phyloP scores from a whole-genome alignment of 306 rosid genomes.

The Quercus gilva region DNA sequence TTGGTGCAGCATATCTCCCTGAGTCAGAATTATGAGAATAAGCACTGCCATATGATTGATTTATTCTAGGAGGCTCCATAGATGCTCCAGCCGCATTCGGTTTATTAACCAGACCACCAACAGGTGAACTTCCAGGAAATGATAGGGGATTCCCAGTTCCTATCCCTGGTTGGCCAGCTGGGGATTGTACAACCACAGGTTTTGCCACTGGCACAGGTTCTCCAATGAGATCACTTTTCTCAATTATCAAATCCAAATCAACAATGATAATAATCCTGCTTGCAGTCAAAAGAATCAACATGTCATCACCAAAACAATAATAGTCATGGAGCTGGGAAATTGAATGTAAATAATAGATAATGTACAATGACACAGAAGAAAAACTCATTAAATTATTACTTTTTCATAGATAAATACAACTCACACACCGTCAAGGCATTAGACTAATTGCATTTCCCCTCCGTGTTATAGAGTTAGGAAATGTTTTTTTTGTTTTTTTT shows the following conservation, averaged over 20 bases:
- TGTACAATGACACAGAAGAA: neutral
- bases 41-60: slow-evolving; percentile 34
- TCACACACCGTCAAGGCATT: neutral
- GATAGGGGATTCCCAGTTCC: slow-evolving; percentile 38
- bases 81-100: slow-evolving; percentile 34
- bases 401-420: neutral
- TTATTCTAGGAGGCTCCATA: slow-evolving; percentile 38
- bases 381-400: neutral
- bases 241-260: slow-evolving; percentile 57
- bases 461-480: neutral
- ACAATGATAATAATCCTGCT: slow-evolving; percentile 76
- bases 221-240: slow-evolving; percentile 61
- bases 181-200: slow-evolving; percentile 20
- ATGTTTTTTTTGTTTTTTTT: neutral
- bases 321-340: neutral
- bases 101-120: slow-evolving; percentile 33
- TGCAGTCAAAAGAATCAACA: slow-evolving; percentile 9
- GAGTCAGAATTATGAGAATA: slow-evolving; percentile 35
- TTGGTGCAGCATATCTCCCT: slow-evolving; percentile 39
- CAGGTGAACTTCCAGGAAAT: slow-evolving; percentile 23
- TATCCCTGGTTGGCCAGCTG: slow-evolving; percentile 35
- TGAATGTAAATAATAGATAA: neutral
- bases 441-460: neutral
- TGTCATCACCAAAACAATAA: neutral
- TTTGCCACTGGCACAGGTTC: slow-evolving; percentile 41